Conservation (phyloP, 345 rosid species). For the Eucalyptus shirleyi region DNA sequence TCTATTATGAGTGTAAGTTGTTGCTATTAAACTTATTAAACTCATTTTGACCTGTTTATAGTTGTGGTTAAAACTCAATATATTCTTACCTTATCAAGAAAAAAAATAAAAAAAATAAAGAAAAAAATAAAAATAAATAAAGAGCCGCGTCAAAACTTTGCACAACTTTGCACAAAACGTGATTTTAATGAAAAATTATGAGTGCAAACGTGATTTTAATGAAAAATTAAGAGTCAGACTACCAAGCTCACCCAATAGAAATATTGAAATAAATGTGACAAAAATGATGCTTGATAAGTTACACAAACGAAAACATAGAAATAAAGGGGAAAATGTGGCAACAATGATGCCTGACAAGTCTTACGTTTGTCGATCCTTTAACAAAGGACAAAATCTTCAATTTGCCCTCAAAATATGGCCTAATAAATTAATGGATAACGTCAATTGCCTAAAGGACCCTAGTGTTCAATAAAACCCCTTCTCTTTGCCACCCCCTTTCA, state of each 20-base stretch:
- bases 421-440: neutral
- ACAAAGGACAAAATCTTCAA: neutral
- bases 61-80: too few species aligned
- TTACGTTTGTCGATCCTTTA: too few species aligned
- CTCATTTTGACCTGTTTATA: too few species aligned
- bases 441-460: neutral
- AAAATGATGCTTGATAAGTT: neutral
- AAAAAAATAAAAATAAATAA: too few species aligned
- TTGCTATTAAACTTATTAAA: too few species aligned
- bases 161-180: neutral
- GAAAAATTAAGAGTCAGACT: neutral
- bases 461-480: neutral
- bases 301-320: neutral
- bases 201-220: too few species aligned
- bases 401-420: neutral
- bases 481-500: neutral
- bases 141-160: neutral
- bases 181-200: too few species aligned
- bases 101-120: too few species aligned
- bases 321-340: too few species aligned
- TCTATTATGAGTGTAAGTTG: too few species aligned
- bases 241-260: neutral
- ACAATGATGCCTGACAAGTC: neutral
- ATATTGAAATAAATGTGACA: neutral
- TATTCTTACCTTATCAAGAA: too few species aligned